Evolutionary conservation across 2,329 filamentous ascomycete species (phyloP).

Genomic region (Escovopsis weberi): DNA sequence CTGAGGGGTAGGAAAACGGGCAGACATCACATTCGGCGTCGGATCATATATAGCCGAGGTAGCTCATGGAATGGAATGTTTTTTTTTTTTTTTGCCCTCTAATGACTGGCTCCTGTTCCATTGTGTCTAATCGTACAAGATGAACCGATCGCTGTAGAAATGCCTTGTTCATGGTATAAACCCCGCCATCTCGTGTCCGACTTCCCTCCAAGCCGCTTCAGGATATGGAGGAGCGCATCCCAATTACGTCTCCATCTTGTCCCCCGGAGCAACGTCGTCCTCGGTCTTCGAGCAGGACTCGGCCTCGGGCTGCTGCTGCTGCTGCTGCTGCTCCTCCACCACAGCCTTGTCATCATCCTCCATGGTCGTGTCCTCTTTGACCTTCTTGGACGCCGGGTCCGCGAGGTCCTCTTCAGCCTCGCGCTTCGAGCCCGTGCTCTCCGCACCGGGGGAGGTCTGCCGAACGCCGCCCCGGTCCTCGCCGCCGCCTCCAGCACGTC

Average conservation of each 20-base stretch:
- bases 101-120: too few species aligned
- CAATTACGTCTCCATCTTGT: background rate
- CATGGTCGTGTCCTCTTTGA: conserved; percentile 27
- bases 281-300: background rate
- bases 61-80: too few species aligned
- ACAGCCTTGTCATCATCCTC: conserved; percentile 6
- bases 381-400: conserved; percentile 29
- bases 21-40: too few species aligned
- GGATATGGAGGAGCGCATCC: too few species aligned
- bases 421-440: conserved; percentile 34
- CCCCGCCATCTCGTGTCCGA: too few species aligned
- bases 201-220: too few species aligned
- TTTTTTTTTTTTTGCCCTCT: too few species aligned
- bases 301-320: background rate
- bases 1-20: background rate
- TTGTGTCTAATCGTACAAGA: too few species aligned
- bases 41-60: too few species aligned
- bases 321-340: background rate
- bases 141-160: too few species aligned
- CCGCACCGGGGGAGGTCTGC: conserved; percentile 9
- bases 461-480: conserved; percentile 6
- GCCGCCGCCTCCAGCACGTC: conserved; percentile 13
- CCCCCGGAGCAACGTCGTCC: background rate
- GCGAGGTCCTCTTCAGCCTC: conserved; percentile 37
- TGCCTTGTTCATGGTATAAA: too few species aligned